Conservation (phyloP, 2,329 filamentous ascomycete species). For the Sclerotinia nivalis region DNA sequence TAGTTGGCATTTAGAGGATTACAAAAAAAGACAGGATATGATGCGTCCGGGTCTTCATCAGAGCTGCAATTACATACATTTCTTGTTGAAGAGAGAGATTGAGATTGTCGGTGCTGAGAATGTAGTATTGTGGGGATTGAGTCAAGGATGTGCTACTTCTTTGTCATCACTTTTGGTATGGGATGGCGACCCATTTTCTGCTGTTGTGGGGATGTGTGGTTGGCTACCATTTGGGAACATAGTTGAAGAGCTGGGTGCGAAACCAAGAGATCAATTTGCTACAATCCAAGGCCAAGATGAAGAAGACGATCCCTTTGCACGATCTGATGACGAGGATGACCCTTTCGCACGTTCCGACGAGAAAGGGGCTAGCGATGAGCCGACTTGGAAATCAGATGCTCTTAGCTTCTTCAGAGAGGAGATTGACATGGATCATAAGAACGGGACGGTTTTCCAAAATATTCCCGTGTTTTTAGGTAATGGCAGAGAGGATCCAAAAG, state of each 20-base stretch:
- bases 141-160: conserved; percentile 54
- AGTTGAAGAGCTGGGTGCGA: conserved; percentile 34
- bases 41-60: conserved; percentile 46
- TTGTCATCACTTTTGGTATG: conserved; percentile 48
- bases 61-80: conserved; percentile 46
- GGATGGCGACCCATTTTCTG: conserved; percentile 44
- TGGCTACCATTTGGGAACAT: conserved; percentile 47
- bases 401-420: conserved; percentile 27
- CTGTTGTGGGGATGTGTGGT: conserved; percentile 47
- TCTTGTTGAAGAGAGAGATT: conserved; percentile 44
- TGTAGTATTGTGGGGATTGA: conserved; percentile 53
- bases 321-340: not conserved
- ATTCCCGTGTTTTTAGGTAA: conserved; percentile 52
- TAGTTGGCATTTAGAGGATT: conserved; percentile 43
- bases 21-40: conserved; percentile 33
- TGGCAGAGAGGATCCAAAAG: conserved; percentile 48
- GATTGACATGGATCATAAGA: conserved; percentile 26
- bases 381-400: conserved; percentile 3
- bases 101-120: conserved; percentile 43
- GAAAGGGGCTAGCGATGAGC: conserved; percentile 2
- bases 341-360: conserved; percentile 25
- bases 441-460: conserved; percentile 18
- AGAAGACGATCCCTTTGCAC: not conserved
- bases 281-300: not conserved
- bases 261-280: not conserved